These are phyloP conservation scores for Domatiomyces catenatus DNA, from an alignment of 2,329 filamentous ascomycete species.

Conservation along the genomic window DNA sequence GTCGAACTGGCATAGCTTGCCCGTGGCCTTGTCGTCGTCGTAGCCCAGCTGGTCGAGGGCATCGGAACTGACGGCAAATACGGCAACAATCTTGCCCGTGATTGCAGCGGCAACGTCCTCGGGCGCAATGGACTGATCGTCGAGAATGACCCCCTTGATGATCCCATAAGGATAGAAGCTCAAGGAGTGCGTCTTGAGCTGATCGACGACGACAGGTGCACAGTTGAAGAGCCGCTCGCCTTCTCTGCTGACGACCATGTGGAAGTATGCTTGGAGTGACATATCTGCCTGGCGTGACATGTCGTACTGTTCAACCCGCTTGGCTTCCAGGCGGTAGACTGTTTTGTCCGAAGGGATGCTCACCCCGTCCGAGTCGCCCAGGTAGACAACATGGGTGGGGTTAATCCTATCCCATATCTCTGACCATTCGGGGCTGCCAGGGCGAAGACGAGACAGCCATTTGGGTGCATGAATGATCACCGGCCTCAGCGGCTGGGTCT, in stretches of 20 bases:
- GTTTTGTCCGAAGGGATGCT: constrained; percentile 27
- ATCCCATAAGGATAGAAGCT: constrained; percentile 32
- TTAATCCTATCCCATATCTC: constrained; percentile 32
- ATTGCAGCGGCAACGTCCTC: constrained; percentile 36
- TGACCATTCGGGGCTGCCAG: constrained; percentile 28
- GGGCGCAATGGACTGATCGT: constrained; percentile 34
- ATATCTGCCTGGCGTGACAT: constrained; percentile 37
- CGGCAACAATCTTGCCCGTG: constrained; percentile 38
- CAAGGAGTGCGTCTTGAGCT: constrained; percentile 1
- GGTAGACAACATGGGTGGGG: constrained; percentile 38
- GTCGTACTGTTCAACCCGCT: constrained; percentile 33
- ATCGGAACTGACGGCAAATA: constrained; percentile 32
- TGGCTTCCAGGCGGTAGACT: constrained; percentile 32
- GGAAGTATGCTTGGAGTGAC: constrained; percentile 49
- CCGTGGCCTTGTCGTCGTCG: background rate
- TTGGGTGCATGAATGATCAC: constrained; percentile 44
- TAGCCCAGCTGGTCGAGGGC: constrained; percentile 1
- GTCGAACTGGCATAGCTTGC: background rate
- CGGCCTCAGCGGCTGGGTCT: constrained; percentile 29
- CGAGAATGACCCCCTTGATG: constrained; percentile 37
- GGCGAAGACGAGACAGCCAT: constrained; percentile 39
- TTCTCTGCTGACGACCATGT: constrained; percentile 24
- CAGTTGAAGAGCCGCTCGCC: constrained; percentile 29
- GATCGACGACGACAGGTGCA: constrained; percentile 29
- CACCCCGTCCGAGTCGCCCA: constrained; percentile 32